Evolutionary conservation across 345 rosid species (phyloP).

Genomic region (Hibiscus mutabilis): DNA sequence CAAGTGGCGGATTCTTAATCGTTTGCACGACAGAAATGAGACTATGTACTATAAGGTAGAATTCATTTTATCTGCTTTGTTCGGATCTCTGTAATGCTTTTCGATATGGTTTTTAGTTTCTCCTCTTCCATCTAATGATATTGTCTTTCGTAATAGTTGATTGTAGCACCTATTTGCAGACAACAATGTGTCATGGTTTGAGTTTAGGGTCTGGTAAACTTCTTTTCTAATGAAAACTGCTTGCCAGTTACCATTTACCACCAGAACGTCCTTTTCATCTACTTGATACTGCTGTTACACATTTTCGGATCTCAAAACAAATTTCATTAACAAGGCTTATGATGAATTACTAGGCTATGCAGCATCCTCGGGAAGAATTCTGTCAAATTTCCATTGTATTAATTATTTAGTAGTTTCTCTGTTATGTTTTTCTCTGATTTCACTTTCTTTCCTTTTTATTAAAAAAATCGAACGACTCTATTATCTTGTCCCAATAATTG

Average conservation of each 20-base stretch:
- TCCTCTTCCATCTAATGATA: background rate
- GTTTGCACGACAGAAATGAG: slow-evolving; percentile 93
- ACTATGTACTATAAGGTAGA: slow-evolving; percentile 87
- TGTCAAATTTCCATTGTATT: background rate
- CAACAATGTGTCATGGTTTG: background rate
- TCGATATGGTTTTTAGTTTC: background rate
- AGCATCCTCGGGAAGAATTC: background rate
- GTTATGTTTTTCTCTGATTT: background rate
- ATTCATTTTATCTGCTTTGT: background rate
- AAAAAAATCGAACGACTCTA: background rate
- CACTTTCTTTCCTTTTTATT: background rate
- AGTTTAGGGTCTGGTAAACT: background rate
- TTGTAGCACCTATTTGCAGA: too few relatives aligned
- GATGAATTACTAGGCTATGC: background rate
- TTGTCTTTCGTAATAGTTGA: too few relatives aligned
- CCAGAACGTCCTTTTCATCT: background rate
- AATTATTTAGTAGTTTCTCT: background rate
- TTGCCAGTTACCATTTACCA: background rate
- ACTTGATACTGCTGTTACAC: background rate
- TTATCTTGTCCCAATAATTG: background rate
- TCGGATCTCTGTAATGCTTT: background rate
- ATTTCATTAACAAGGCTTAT: too few relatives aligned
- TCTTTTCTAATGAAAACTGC: background rate
- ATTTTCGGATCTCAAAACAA: too few relatives aligned
- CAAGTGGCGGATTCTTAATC: slow-evolving; percentile 90